Evolutionary conservation across 2,329 filamentous ascomycete genomes (phyloP).

Genomic region (Coniochaeta prunicola): DNA sequence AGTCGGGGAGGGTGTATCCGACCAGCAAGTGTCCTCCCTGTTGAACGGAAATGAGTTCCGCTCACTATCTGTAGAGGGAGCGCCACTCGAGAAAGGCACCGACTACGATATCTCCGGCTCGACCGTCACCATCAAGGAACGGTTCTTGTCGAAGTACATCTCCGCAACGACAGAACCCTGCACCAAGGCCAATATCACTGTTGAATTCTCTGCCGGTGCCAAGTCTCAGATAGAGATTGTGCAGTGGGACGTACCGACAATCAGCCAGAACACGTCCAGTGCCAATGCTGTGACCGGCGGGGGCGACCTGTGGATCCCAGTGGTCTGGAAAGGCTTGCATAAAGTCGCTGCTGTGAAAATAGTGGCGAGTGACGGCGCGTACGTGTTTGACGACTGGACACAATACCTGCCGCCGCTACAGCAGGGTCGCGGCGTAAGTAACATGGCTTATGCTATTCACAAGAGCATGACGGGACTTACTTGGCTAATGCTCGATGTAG

Average conservation of each 20-base stretch:
- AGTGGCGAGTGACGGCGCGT: slow-evolving; percentile 36
- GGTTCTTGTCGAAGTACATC: slow-evolving; percentile 38
- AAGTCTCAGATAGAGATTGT: slow-evolving; percentile 38
- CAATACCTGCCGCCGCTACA: slow-evolving; percentile 43
- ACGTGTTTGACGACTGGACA: slow-evolving; percentile 50
- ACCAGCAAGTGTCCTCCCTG: slow-evolving; percentile 37
- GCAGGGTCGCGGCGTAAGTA: slow-evolving; percentile 31
- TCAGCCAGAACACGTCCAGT: slow-evolving; percentile 12
- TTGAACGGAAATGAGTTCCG: slow-evolving; percentile 47
- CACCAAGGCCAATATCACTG: slow-evolving; percentile 39
- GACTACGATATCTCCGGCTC: slow-evolving; percentile 41
- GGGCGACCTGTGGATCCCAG: slow-evolving; percentile 36
- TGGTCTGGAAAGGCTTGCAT: slow-evolving; percentile 43
- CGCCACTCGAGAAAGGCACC: slow-evolving; percentile 21
- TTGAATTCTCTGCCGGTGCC: slow-evolving; percentile 45
- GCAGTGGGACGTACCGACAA: slow-evolving; percentile 41
- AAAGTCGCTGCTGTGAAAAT: slow-evolving; percentile 44
- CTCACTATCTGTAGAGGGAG: slow-evolving; percentile 29
- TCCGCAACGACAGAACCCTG: slow-evolving; percentile 32
- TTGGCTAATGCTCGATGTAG: slow-evolving; percentile 12
- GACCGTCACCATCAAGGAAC: slow-evolving; percentile 36
- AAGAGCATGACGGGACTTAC: background rate
- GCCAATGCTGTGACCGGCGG: slow-evolving; percentile 12
- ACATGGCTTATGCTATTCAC: background rate
- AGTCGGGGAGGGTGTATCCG: slow-evolving; percentile 32